Evolutionary conservation across 768 basidiomycete genomes (phyloP), one percentile per base, ranked within the genome.

Genomic region (Pluteus cervinus): DNA sequence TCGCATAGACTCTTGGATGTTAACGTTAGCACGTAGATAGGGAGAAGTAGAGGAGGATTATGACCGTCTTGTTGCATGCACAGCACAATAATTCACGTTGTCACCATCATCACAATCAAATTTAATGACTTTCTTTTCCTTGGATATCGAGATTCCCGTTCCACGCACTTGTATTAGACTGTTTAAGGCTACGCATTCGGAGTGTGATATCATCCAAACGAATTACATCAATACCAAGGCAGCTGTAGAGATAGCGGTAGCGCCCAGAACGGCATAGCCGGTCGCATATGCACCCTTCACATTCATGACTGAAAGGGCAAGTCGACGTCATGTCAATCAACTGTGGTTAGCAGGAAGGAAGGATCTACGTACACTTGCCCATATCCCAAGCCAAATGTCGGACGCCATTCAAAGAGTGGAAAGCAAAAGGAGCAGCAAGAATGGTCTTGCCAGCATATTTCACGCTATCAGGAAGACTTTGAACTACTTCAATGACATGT

Each of bases 351-450:
- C 37, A 32, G 17, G 36, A 43, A 18, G n/a, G 38, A 21, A 29
- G 5, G 12, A 26, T 41, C 7, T 20, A 78, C 92, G 48, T 51
- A 97, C 94, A 82, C 69, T 82, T 85, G 41, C 81, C 80, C 55
- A 75, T 61, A 63, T 97, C 94, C 94, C 94, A 98, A 23, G 62
- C 58, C 51, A 98, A 64, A 69, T 98, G 94, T 28, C 94, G 76
- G 43, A 97, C 44, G 3, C 94, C 94, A 61, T 97, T 97, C 60
- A 79, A 70, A 6, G 77, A 75, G 65, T 98, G 94, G 76, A 83
- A 97, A 11, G 87, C 76, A 59, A 96, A 94, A 1, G 93, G 89
- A 3, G 76, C 71, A 9, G 90, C 91, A 30, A 97, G 74, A 43
- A 89, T 51, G 18, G 76, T 62, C 63, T 96, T 97, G 36, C 74